Evolutionary conservation across 2,329 filamentous ascomycete genomes (phyloP).

Genomic region (Chaetomiaceae sp.): DNA sequence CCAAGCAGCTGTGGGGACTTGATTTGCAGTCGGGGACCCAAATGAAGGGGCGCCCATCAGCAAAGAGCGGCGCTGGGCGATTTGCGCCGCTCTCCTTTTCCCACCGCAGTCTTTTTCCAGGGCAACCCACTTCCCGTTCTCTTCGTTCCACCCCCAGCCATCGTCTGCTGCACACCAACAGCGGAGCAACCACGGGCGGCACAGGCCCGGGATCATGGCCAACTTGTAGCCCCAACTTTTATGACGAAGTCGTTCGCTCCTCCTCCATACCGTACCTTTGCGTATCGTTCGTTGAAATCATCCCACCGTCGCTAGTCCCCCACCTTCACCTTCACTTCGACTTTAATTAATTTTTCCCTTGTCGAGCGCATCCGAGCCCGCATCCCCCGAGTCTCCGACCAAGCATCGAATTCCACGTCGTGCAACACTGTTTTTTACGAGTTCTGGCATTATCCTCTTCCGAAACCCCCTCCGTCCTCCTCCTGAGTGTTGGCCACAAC

Average conservation of each 20-base stretch:
- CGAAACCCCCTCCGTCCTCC: no score
- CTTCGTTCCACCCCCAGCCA: conserved; percentile 12
- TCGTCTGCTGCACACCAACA: conserved; percentile 21
- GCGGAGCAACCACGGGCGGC: conserved; percentile 15
- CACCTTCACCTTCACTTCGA: background rate
- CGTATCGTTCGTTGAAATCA: conserved; percentile 19
- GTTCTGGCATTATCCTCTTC: no score
- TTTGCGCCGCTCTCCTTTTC: conserved; percentile 19
- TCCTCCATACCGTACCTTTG: no score
- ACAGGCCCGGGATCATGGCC: conserved; percentile 14
- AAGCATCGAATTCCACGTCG: no score
- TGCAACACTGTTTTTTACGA: no score
- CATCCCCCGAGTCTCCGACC: no score
- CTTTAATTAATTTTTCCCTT: background rate
- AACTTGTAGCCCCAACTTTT: conserved; percentile 4
- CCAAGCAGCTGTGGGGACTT: no score
- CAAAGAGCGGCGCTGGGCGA: background rate
- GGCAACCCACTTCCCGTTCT: conserved; percentile 24
- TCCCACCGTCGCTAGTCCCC: conserved; percentile 6
- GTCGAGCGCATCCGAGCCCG: no score
- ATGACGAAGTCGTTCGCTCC: conserved; percentile 4
- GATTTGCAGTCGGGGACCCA: no score
- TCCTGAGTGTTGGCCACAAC: no score
- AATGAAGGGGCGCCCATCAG: background rate
- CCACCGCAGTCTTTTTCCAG: no score